Base-by-base conservation (phyloP, 2,329 filamentous ascomycete genomes). In the Cladosporium oxysporum region DNA sequence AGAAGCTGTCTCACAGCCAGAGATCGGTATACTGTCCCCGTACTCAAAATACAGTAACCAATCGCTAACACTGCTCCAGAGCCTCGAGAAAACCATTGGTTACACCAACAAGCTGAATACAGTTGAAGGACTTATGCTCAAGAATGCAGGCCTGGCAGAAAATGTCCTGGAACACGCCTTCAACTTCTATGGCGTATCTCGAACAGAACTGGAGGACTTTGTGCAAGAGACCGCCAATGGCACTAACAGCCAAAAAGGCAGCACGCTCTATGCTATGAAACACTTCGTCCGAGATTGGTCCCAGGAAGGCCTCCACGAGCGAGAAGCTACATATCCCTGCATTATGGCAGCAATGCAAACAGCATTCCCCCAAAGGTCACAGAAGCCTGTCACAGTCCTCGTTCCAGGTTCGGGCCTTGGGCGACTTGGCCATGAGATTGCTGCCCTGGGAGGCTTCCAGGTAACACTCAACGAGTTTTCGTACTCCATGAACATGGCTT, bases 201-300 rank as follows among this genome's bases (percentile, higher is more conserved):
- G 67, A 5, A 28, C 61, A 11, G 69, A 71, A 31, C 58, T 71
- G 21, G 62, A 67, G 3, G 47, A 58, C 2, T 71, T 71, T 57
- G 63, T 68, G 5, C 28, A 64, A 21, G 66, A 67, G 11, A 67
- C 64, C 14, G 58, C 60, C 37, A 50, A 58, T 12, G 88, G 86
- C 2, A 83, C 87, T 37, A 89, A 91, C 21, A 92, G 88, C 53
- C 79, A 86, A 41, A 81, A 82, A n/a, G 92, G 97, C 73, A 81
- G 97, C 78, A 92, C 93, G 1, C 86, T 92, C 69, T 95, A 92
- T 74, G 96, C 92, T 2, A 83, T 98, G 63, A 88, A 93, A 12
- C 94, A 97, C 74, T 92, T 97, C 77, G 97, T 92, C 77, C 88
- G 94, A 12, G 94, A 98, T 77, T 97, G 94, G 94, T 91, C 91